phyloP scores from a whole-genome alignment of 495 filamentous ascomycete species.

The Penicillium roqueforti region DNA sequence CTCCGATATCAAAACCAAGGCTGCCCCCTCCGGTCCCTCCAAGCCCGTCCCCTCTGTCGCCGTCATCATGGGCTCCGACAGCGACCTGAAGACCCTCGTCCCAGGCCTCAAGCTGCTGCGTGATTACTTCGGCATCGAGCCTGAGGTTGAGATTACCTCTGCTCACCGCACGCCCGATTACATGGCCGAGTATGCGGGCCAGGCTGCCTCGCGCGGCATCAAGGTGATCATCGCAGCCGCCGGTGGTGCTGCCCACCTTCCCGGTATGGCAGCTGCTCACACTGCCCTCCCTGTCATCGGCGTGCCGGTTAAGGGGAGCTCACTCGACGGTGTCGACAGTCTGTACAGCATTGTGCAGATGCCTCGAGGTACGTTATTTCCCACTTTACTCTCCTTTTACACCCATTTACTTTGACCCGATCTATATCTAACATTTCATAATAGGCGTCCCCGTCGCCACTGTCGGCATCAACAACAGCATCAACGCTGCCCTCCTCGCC shows the following conservation, averaged over 20 bases:
- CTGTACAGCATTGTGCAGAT: constrained; percentile 90
- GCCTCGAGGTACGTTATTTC: constrained; percentile 55
- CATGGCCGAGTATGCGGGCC: constrained; percentile 72
- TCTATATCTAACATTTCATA: neutral
- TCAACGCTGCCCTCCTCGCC: constrained; percentile 89
- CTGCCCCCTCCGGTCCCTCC: constrained; percentile 27
- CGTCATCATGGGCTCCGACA: constrained; percentile 94
- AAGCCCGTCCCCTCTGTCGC: constrained; percentile 61
- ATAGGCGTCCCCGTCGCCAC: constrained; percentile 79
- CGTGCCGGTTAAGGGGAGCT: constrained; percentile 81
- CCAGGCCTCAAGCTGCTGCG: constrained; percentile 72
- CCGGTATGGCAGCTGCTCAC: constrained; percentile 85
- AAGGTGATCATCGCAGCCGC: constrained; percentile 94
- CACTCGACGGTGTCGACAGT: constrained; percentile 84
- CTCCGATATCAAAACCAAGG: constrained; percentile 41
- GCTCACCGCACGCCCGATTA: constrained; percentile 85
- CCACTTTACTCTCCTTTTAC: neutral
- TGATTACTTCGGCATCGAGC: constrained; percentile 67
- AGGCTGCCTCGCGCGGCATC: constrained; percentile 64
- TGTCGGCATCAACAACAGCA: constrained; percentile 88
- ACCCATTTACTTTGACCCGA: neutral
- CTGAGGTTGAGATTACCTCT: constrained; percentile 79
- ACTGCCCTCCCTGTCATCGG: constrained; percentile 91
- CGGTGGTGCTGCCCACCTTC: constrained; percentile 86
- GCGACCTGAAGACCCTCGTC: constrained; percentile 75